Conservation (phyloP, 441 rosid species). For the Macaranga tanarius region DNA sequence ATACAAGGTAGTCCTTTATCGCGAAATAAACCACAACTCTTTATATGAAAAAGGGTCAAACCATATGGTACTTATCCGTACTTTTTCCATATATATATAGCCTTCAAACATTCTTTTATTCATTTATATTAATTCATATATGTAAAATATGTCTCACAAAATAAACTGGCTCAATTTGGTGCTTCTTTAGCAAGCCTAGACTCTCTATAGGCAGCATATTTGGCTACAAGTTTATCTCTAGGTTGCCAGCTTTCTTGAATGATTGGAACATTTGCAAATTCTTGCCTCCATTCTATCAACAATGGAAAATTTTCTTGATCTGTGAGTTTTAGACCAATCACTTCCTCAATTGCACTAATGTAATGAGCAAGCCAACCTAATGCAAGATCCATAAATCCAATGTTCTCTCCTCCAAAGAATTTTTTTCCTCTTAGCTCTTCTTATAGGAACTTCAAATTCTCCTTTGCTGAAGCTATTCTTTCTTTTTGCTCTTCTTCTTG, state of each 20-base stretch:
- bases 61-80: too few relatives aligned
- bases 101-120: too few relatives aligned
- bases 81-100: too few relatives aligned
- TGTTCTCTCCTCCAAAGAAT: constrained; percentile 39
- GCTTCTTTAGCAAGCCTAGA: not conserved
- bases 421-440: constrained; percentile 33
- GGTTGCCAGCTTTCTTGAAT: constrained; percentile 18
- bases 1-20: too few relatives aligned
- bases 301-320: constrained; percentile 15
- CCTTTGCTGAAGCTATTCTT: constrained; percentile 13
- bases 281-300: constrained; percentile 2
- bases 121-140: too few relatives aligned
- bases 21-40: too few relatives aligned
- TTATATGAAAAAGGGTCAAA: too few relatives aligned
- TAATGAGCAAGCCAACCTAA: constrained; percentile 15
- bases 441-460: constrained; percentile 25
- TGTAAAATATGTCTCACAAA: not conserved
- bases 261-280: not conserved
- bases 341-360: not conserved
- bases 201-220: not conserved
- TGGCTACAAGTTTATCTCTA: constrained; percentile 3
- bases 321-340: not conserved
- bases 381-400: constrained; percentile 27
- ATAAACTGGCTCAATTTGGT: not conserved
- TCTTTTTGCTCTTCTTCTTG: constrained; percentile 29